Evolutionary conservation across 768 basidiomycete species (phyloP), one percentile per base, ranked within the genome.

Genomic region (Vararia minispora): DNA sequence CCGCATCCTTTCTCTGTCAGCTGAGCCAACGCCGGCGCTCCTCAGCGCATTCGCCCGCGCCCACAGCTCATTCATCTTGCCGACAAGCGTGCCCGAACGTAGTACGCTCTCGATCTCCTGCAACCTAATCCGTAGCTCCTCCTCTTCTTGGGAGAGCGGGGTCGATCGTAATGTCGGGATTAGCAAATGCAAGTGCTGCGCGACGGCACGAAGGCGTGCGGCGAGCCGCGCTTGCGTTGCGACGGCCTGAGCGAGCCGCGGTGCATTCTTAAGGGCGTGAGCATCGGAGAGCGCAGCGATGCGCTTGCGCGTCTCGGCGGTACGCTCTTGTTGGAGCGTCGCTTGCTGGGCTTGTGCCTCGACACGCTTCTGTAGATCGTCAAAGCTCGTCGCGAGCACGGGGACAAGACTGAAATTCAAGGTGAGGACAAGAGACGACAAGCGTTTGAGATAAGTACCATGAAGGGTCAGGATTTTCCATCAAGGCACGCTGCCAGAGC

Each of bases 1-100:
- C 49, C 78, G 81, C 6, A 69, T 66, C 20, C 64, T 66, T 12
- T 65, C 68, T 10, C 52, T 49, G 22, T 57, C 59, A 16, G 52
- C 57, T 44, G 68, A 66, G 42, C 62, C 57, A 33, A 65, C 68
- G 28, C 65, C 58, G 50, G 79, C 76, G 48, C 68, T 60, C 20
- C 71, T 71, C 13, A 89, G 63, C 31, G 81, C 76, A 3, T 85
- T 85, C 7, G 90, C 69, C 11, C 85, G 62, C 12, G 84, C 85
- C 88, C 88, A 91, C 20, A 91, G 60, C 52, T 90, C 88, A 46
- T 83, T 85, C 51, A 86, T 53, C 52, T 82, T 84, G 30, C 76
- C 76, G 24, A 73, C 69, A 59, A 81, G 64, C 51, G 80, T 59
- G 36, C 80, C 74, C 52, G 64, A 58, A 28, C 72, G 71, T 43